Percentiles rank a stretch among this genome's conserved stretches.
phyloP scores from a whole-genome alignment of 306 rosid species.

The Fragaria ananassa region DNA sequence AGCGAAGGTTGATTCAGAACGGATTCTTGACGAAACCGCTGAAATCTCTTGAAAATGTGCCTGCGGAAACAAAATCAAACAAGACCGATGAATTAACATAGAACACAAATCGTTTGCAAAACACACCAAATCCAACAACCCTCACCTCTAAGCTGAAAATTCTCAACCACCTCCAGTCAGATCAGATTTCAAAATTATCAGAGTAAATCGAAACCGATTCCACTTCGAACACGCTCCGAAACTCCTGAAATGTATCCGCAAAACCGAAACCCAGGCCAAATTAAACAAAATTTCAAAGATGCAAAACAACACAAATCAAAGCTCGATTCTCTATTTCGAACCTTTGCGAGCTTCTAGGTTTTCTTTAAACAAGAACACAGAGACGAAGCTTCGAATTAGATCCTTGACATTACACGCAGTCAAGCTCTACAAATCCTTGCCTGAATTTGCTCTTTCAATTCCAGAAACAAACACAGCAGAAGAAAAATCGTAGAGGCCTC shows the following conservation, averaged over 20 bases:
- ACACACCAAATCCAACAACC: constrained; percentile 16
- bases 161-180: constrained; percentile 25
- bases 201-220: constrained; percentile 10
- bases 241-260: constrained; percentile 32
- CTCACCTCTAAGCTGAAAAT: constrained; percentile 23
- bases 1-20: constrained; percentile 16
- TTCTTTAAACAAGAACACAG: constrained; percentile 1
- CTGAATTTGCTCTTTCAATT: constrained; percentile 18
- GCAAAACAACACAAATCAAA: constrained; percentile 11
- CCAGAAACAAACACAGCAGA: constrained; percentile 16
- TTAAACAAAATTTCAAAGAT: not conserved
- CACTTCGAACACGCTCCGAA: constrained; percentile 14
- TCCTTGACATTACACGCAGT: constrained; percentile 45
- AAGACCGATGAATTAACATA: constrained; percentile 17
- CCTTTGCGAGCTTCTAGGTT: constrained; percentile 25
- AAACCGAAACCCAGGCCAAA: constrained; percentile 16
- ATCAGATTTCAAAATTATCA: constrained; percentile 22
- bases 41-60: constrained; percentile 33
- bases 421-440: constrained; percentile 22
- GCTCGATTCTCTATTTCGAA: constrained; percentile 24
- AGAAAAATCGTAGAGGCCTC: constrained; percentile 13
- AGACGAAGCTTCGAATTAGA: constrained; percentile 34
- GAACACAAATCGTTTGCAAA: constrained; percentile 19
- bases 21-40: constrained; percentile 20
- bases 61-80: constrained; percentile 32